Evolutionary conservation across 164 flowering plant species (phyloP).

Genomic region (Tetracentron sinense): DNA sequence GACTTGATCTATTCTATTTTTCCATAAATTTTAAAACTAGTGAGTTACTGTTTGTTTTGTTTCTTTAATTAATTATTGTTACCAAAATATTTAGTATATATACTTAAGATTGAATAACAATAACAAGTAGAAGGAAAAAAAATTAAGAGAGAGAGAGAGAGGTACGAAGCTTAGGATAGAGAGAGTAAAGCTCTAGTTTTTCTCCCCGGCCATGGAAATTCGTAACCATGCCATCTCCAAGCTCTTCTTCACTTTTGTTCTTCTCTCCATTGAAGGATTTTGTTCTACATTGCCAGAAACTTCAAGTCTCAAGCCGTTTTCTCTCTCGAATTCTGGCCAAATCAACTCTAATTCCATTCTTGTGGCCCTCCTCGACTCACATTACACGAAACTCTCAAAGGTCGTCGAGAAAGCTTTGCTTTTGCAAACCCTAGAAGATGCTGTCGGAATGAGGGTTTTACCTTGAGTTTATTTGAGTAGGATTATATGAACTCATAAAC

Average conservation of each 20-base stretch:
- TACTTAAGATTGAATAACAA: no score
- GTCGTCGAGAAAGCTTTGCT: conserved; percentile 45
- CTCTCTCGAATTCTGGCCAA: conserved; percentile 1
- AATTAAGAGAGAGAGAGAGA: neutral
- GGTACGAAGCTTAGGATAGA: neutral
- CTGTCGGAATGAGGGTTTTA: no score
- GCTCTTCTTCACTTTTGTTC: neutral
- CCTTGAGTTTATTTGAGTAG: no score
- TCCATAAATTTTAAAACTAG: no score
- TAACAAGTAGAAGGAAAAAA: no score
- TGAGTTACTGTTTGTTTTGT: no score
- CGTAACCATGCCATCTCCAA: conserved; percentile 6
- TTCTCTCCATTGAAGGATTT: neutral
- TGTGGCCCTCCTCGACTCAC: conserved; percentile 36
- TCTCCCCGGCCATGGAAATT: conserved; percentile 5
- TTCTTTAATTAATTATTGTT: no score
- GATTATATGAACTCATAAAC: no score
- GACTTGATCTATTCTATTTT: no score
- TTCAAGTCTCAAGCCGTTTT: neutral
- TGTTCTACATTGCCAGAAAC: neutral
- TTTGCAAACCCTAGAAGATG: conserved; percentile 43
- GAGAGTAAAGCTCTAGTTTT: neutral
- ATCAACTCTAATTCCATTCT: conserved; percentile 37
- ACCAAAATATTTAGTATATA: no score
- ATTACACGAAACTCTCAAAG: conserved; percentile 36